phyloP scores from a whole-genome alignment of 176 grass and related monocot species.

The Carex myosuroides region DNA sequence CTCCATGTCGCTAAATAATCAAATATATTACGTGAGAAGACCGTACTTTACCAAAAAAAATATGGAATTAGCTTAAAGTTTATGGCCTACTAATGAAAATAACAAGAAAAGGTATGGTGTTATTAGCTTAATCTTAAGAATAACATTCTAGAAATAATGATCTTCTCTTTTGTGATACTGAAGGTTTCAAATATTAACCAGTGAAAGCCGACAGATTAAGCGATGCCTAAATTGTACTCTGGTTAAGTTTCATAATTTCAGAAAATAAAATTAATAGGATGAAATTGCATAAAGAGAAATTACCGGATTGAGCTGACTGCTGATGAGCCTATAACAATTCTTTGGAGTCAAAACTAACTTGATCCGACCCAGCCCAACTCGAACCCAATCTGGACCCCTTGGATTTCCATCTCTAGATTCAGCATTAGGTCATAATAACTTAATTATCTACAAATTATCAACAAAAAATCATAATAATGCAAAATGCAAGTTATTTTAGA shows the following conservation, averaged over 20 bases:
- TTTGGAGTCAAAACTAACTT: too few relatives aligned
- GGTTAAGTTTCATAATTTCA: too few relatives aligned
- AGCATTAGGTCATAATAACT: too few relatives aligned
- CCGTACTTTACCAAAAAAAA: too few relatives aligned
- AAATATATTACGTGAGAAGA: background rate
- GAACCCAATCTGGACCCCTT: too few relatives aligned
- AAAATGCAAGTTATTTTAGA: background rate
- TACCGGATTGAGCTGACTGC: too few relatives aligned
- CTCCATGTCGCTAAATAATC: background rate
- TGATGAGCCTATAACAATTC: too few relatives aligned
- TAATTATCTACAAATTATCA: background rate
- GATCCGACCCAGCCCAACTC: too few relatives aligned
- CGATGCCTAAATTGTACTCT: background rate
- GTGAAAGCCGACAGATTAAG: background rate
- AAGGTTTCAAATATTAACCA: background rate
- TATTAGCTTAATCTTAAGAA: background rate
- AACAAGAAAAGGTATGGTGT: background rate
- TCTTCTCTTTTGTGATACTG: background rate
- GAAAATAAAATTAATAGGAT: too few relatives aligned
- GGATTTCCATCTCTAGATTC: too few relatives aligned
- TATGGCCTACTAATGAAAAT: background rate
- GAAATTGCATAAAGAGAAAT: too few relatives aligned
- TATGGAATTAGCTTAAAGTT: background rate
- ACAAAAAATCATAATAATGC: background rate
- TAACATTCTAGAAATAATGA: background rate